phyloP scores from a whole-genome alignment of 495 filamentous ascomycete species.

The Neurospora sp. region DNA sequence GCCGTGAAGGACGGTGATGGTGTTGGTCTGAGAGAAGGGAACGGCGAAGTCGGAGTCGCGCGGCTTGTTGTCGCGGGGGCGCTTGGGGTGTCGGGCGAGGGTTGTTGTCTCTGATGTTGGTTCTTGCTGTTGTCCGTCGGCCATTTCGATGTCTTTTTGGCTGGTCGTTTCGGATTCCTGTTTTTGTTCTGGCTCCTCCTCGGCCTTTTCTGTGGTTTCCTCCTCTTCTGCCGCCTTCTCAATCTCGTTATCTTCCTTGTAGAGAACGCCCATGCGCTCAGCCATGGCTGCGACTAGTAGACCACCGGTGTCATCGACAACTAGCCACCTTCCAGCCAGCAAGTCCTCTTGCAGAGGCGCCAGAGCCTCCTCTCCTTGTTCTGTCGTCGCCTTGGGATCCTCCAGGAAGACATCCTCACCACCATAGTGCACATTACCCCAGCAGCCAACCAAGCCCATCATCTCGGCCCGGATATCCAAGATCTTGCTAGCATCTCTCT shows the following conservation, averaged over 20 bases:
- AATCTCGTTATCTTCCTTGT: conserved; percentile 20
- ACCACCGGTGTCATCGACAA: conserved; percentile 85
- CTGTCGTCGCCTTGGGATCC: conserved; percentile 14
- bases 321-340: conserved; percentile 63
- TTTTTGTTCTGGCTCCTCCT: neutral
- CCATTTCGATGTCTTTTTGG: conserved; percentile 11
- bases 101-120: conserved; percentile 1
- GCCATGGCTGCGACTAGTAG: conserved; percentile 80
- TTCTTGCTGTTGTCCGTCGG: conserved; percentile 3
- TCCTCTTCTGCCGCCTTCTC: conserved; percentile 31
- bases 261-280: conserved; percentile 81
- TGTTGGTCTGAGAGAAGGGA: conserved; percentile 57
- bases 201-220: conserved; percentile 7
- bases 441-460: conserved; percentile 53
- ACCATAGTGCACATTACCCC: conserved; percentile 42
- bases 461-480: conserved; percentile 85
- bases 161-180: neutral
- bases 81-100: conserved; percentile 1
- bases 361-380: conserved; percentile 17
- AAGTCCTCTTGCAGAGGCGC: conserved; percentile 10
- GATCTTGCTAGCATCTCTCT: conserved; percentile 68
- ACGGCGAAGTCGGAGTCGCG: conserved; percentile 25
- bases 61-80: conserved; percentile 19
- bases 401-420: conserved; percentile 27
- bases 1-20: conserved; percentile 79